These are phyloP conservation scores for Gonium pectorale DNA, from an alignment of 139 green algal species.

Conservation along the genomic window DNA sequence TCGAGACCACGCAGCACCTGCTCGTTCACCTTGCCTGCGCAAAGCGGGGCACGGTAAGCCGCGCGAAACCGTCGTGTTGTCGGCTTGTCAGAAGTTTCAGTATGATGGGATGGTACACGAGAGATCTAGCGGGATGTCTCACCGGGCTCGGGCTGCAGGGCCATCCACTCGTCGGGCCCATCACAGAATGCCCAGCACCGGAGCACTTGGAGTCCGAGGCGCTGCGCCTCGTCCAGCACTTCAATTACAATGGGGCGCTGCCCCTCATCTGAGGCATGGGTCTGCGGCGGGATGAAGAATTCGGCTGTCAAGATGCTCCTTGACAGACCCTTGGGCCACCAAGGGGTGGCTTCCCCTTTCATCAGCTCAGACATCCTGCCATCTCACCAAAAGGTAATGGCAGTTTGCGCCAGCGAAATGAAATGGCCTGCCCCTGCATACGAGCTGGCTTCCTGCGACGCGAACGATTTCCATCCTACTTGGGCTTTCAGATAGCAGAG, in stretches of 20 bases:
- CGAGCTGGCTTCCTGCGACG: neutral
- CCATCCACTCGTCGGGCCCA: slow-evolving; percentile 72
- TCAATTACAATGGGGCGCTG: slow-evolving; percentile 35
- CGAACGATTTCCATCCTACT: neutral
- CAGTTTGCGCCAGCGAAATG: slow-evolving; percentile 78
- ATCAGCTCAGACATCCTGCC: no score
- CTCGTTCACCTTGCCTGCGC: slow-evolving; percentile 45
- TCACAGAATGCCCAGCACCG: slow-evolving; percentile 65
- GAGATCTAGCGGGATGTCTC: no score
- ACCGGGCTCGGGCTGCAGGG: slow-evolving; percentile 72
- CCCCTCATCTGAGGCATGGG: slow-evolving; percentile 34
- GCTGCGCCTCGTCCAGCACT: slow-evolving; percentile 31
- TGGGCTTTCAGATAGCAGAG: no score
- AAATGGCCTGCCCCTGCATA: slow-evolving; percentile 35
- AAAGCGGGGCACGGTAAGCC: no score
- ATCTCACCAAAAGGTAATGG: slow-evolving; percentile 76
- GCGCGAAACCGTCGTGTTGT: no score
- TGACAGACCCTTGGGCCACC: no score
- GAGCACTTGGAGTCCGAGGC: neutral
- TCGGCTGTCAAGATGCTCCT: no score
- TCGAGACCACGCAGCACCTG: slow-evolving; percentile 65
- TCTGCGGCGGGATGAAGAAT: no score
- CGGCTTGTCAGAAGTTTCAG: no score
- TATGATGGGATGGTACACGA: no score
- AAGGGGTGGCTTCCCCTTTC: no score